Percentiles rank a stretch among this genome's conserved stretches.
Evolutionary conservation across 305 asterid genomes (phyloP).

Genomic region (Caryopteris hybrid): DNA sequence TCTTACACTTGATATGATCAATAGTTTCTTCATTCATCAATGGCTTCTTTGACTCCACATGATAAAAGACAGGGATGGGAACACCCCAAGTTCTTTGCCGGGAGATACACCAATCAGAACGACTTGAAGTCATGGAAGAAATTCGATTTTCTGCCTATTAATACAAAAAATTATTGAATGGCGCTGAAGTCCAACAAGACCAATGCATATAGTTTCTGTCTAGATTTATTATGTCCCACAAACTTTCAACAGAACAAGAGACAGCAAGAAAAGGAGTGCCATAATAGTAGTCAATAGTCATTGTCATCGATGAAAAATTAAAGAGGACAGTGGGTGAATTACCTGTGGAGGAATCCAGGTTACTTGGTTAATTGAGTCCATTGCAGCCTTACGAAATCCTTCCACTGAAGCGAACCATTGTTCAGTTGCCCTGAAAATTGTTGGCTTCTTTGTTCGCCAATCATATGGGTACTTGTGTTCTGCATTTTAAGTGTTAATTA

Average conservation of each 20-base stretch:
- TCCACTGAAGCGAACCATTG: slow-evolving; percentile 99
- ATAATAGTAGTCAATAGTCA: neutral
- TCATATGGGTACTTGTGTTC: slow-evolving; percentile 99
- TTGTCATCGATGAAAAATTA: neutral
- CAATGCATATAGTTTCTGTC: neutral
- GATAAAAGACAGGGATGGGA: slow-evolving; percentile 97
- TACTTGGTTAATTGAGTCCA: slow-evolving; percentile 80
- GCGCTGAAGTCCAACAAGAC: neutral
- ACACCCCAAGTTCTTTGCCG: slow-evolving; percentile 99
- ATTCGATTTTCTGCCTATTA: slow-evolving; percentile 83
- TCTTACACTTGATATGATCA: slow-evolving; percentile 77
- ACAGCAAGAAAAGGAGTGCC: slow-evolving; percentile 6
- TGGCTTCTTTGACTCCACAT: slow-evolving; percentile 77
- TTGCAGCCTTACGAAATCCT: slow-evolving; percentile 87
- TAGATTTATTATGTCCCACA: neutral
- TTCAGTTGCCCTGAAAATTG: slow-evolving; percentile 97
- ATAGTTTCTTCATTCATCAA: slow-evolving; percentile 86
- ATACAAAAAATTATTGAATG: slow-evolving; percentile 19
- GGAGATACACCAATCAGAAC: slow-evolving; percentile 98
- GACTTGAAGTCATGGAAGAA: slow-evolving; percentile 86
- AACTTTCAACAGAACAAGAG: neutral
- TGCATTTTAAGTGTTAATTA: slow-evolving; percentile 27
- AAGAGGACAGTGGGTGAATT: slow-evolving; percentile 14
- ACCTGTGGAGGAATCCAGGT: slow-evolving; percentile 92
- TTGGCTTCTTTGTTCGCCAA: slow-evolving; percentile 98